A percentile compares a stretch with the other conserved stretches of the same genome.
Conservation (phyloP, 768 basidiomycete species). For the Strobilomyces echinocephalus region DNA sequence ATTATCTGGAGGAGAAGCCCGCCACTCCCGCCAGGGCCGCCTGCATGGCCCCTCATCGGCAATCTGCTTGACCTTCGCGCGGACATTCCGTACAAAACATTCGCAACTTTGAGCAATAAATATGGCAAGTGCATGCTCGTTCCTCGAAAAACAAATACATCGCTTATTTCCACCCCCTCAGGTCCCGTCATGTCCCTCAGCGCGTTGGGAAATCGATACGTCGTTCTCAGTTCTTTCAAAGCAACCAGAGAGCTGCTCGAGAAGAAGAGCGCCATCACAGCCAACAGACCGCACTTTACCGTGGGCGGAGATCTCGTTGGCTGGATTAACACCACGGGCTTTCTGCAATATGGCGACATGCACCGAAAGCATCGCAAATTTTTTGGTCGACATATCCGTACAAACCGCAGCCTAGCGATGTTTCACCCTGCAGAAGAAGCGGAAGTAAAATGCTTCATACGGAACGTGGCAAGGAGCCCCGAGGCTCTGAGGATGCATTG, state of each 20-base stretch:
- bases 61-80: constrained; percentile 55
- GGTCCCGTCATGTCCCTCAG: constrained; percentile 3
- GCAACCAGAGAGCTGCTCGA: background rate
- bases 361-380: background rate
- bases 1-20: background rate
- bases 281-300: background rate
- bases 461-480: background rate
- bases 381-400: background rate
- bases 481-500: background rate
- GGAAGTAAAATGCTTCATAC: background rate
- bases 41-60: constrained; percentile 24
- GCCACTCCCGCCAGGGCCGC: background rate
- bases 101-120: constrained; percentile 34
- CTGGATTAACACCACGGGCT: background rate
- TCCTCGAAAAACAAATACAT: background rate
- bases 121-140: constrained; percentile 37
- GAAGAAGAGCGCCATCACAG: background rate
- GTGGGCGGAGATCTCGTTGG: background rate
- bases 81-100: constrained; percentile 46
- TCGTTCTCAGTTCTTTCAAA: background rate
- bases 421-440: background rate
- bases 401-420: background rate
- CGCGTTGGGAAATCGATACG: constrained; percentile 40
- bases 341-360: background rate
- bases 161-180: constrained; percentile 10